A percentile compares a stretch with the other conserved stretches of the same genome.
Evolutionary conservation across 202 grass and related monocot species (phyloP).

Genomic region (Eragrostis tef): DNA sequence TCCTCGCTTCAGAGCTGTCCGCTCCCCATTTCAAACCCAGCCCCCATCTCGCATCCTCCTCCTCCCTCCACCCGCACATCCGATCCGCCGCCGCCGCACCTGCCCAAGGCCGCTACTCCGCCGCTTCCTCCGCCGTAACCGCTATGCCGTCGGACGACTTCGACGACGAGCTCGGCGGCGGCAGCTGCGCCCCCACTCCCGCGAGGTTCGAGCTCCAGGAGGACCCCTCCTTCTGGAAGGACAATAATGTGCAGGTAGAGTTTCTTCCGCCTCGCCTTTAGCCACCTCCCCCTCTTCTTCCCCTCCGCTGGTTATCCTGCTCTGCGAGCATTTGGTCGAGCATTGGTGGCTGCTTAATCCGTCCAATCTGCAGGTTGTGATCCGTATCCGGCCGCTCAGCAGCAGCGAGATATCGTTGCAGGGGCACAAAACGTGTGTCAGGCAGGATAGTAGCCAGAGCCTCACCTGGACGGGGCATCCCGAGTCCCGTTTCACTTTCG

Average conservation of each 20-base stretch:
- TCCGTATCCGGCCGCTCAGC: constrained; percentile 83
- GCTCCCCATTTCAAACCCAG: constrained; percentile 58
- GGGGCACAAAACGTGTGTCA: constrained; percentile 70
- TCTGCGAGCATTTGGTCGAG: constrained; percentile 31
- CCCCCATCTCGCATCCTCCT: constrained; percentile 25
- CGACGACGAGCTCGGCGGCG: constrained; percentile 40
- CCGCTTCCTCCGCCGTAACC: not conserved
- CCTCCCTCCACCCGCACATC: not conserved
- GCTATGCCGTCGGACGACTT: constrained; percentile 47
- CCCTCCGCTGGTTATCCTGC: not conserved
- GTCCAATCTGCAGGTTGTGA: constrained; percentile 64
- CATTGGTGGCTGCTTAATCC: not conserved
- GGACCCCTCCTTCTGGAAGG: constrained; percentile 98
- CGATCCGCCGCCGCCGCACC: constrained; percentile 24
- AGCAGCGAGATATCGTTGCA: constrained; percentile 76
- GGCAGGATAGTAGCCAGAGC: constrained; percentile 75
- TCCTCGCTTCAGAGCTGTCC: constrained; percentile 20
- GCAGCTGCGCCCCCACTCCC: constrained; percentile 20
- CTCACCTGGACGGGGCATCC: constrained; percentile 85
- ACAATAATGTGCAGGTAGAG: constrained; percentile 90
- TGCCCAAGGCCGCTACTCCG: constrained; percentile 37
- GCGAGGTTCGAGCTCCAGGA: constrained; percentile 76
- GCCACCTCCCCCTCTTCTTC: not conserved
- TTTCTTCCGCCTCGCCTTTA: not conserved
- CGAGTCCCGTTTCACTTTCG: constrained; percentile 95